Percentiles rank a stretch among this genome's conserved stretches.
phyloP scores from a whole-genome alignment of 495 filamentous ascomycete genomes.

The Opeltia flavorubescens region DNA sequence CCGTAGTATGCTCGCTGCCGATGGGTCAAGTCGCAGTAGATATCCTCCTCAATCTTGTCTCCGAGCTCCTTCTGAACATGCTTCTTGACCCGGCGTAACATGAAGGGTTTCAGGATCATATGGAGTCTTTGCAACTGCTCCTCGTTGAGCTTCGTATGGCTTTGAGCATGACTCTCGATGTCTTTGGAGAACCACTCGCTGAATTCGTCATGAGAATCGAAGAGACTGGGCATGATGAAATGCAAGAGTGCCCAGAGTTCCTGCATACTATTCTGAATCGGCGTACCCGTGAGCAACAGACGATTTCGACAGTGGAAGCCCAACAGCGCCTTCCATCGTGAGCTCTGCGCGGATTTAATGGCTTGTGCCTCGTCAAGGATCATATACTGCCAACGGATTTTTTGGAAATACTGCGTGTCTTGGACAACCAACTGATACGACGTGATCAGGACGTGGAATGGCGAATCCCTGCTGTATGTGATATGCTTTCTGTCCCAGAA shows the following conservation, averaged over 20 bases:
- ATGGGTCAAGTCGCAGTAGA: conserved; percentile 95
- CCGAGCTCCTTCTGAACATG: conserved; percentile 97
- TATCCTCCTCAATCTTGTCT: conserved; percentile 92
- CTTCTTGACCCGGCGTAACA: conserved; percentile 98
- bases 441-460: conserved; percentile 91
- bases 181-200: conserved; percentile 99
- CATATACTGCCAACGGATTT: conserved; percentile 99
- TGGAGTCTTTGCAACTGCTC: conserved; percentile 92
- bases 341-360: conserved; percentile 95
- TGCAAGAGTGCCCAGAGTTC: conserved; percentile 95
- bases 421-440: conserved; percentile 96
- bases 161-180: conserved; percentile 95
- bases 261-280: conserved; percentile 99
- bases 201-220: conserved; percentile 98
- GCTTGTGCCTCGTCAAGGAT: conserved; percentile 97
- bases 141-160: conserved; percentile 96
- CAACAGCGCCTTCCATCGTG: conserved; percentile 88
- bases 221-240: conserved; percentile 98
- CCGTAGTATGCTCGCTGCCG: conserved; percentile 90
- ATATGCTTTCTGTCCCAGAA: conserved; percentile 98
- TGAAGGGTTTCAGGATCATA: conserved; percentile 98
- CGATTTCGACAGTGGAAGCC: conserved; percentile 94
- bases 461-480: conserved; percentile 80
- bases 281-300: conserved; percentile 86
- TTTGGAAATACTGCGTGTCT: conserved; percentile 93